A percentile compares a stretch with the other conserved stretches of the same genome.
Evolutionary conservation across 2,329 filamentous ascomycete genomes (phyloP).

Genomic region (Zelopaecilomyces penicillatus): DNA sequence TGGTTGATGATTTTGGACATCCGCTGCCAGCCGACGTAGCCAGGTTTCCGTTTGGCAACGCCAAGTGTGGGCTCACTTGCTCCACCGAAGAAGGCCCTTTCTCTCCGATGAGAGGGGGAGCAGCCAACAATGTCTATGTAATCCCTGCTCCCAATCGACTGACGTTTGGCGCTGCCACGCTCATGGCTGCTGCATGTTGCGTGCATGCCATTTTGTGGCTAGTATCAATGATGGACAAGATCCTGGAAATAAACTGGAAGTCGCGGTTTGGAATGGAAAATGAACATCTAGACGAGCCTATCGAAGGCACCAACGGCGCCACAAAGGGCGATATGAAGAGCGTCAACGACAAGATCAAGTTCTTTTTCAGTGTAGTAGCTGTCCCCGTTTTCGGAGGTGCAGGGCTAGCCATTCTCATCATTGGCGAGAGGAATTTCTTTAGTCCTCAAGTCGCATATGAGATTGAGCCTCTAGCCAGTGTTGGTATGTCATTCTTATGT

Average conservation of each 20-base stretch:
- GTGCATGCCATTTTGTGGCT: slow-evolving; percentile 56
- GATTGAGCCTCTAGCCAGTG: slow-evolving; percentile 53
- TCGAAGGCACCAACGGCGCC: slow-evolving; percentile 47
- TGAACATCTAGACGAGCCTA: slow-evolving; percentile 27
- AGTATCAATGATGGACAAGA: slow-evolving; percentile 55
- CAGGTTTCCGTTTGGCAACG: slow-evolving; percentile 36
- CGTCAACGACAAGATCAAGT: slow-evolving; percentile 46
- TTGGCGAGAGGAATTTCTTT: slow-evolving; percentile 58
- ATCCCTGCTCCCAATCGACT: slow-evolving; percentile 48
- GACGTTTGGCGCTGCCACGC: slow-evolving; percentile 50
- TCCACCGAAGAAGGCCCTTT: slow-evolving; percentile 35
- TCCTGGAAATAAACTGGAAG: slow-evolving; percentile 54
- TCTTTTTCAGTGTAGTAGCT: slow-evolving; percentile 47
- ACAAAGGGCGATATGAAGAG: slow-evolving; percentile 43
- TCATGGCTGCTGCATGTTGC: slow-evolving; percentile 56
- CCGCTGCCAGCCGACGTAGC: slow-evolving; percentile 25
- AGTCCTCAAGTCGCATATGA: slow-evolving; percentile 47
- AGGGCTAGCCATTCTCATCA: slow-evolving; percentile 49
- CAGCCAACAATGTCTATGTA: slow-evolving; percentile 54
- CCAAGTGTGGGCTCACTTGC: slow-evolving; percentile 41
- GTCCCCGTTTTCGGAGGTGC: slow-evolving; percentile 51
- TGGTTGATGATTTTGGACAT: slow-evolving; percentile 26
- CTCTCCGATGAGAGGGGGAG: slow-evolving; percentile 46
- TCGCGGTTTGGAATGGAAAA: slow-evolving; percentile 25
- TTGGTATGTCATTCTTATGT: slow-evolving; percentile 36